Percentiles rank a stretch among this genome's conserved stretches.
Evolutionary conservation across 805 yeast genomes (phyloP).

Genomic region (Ogataea ganodermae): DNA sequence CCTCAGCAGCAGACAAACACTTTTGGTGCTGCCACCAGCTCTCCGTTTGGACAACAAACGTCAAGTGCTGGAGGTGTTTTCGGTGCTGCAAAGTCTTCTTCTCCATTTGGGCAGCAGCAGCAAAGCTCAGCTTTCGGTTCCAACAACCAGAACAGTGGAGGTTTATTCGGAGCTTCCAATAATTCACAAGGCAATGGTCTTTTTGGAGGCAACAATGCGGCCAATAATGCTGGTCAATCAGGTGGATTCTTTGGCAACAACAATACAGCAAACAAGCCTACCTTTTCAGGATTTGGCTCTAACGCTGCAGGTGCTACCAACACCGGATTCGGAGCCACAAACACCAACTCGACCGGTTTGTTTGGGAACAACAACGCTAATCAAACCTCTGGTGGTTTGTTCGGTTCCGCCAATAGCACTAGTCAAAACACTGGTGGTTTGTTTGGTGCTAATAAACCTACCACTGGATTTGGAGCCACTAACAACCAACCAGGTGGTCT

Average conservation of each 20-base stretch:
- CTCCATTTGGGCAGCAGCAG: conserved; percentile 26
- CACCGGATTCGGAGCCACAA: conserved; percentile 13
- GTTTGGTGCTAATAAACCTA: conserved; percentile 32
- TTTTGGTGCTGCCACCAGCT: conserved; percentile 13
- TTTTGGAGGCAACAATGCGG: conserved; percentile 14
- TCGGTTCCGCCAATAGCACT: conserved; percentile 10
- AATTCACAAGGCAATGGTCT: conserved; percentile 32
- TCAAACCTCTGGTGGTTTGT: conserved; percentile 29
- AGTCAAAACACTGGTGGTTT: conserved; percentile 25
- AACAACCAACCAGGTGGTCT: conserved; percentile 30
- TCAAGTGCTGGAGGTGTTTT: conserved; percentile 28
- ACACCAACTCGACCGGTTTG: conserved; percentile 7
- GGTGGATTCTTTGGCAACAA: conserved; percentile 18
- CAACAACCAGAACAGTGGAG: conserved; percentile 22
- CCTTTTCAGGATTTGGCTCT: conserved; percentile 35
- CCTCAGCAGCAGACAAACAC: conserved; percentile 2
- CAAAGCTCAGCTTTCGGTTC: conserved; percentile 42
- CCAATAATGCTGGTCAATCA: conserved; percentile 1
- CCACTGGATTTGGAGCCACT: conserved; percentile 16
- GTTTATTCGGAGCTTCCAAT: conserved; percentile 26
- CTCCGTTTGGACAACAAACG: conserved; percentile 45
- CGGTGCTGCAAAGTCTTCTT: conserved; percentile 28
- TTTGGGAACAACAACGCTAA: conserved; percentile 22
- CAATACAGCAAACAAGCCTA: conserved; percentile 23
- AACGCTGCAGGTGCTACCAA: conserved; percentile 19